Evolutionary conservation across 768 basidiomycete species (phyloP).

Genomic region (Russula ochroleuca): DNA sequence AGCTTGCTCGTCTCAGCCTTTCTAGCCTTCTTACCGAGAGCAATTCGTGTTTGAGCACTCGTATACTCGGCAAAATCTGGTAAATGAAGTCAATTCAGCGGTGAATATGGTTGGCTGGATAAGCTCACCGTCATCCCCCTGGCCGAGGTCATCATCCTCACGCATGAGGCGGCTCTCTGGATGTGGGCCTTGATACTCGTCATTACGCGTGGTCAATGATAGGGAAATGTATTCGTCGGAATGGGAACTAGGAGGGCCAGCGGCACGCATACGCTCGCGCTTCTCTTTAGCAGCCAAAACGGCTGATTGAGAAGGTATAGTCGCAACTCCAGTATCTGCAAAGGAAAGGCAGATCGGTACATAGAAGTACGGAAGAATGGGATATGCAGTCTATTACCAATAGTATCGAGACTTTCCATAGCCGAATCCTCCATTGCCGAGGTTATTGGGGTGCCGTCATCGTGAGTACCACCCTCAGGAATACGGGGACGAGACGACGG

Average conservation of each 20-base stretch:
- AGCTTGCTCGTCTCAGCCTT: slow-evolving; percentile 66
- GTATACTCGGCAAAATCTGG: slow-evolving; percentile 85
- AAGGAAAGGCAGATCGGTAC: slow-evolving; percentile 11
- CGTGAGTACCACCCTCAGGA: slow-evolving; percentile 39
- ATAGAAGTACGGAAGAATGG: slow-evolving; percentile 31
- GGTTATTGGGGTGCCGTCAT: slow-evolving; percentile 47
- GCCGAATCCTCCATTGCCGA: slow-evolving; percentile 33
- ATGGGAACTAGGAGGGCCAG: slow-evolving; percentile 36
- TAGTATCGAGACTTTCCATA: slow-evolving; percentile 5
- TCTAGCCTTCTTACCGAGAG: slow-evolving; percentile 75
- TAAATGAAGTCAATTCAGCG: slow-evolving; percentile 1
- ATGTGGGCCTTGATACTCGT: slow-evolving; percentile 66
- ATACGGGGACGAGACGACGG: slow-evolving; percentile 48
- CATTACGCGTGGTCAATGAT: slow-evolving; percentile 54
- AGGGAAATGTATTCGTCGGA: slow-evolving; percentile 76
- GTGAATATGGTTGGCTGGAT: not conserved
- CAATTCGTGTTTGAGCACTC: slow-evolving; percentile 80
- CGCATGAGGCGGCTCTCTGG: slow-evolving; percentile 77
- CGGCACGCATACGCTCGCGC: slow-evolving; percentile 60
- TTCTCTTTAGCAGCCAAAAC: slow-evolving; percentile 72
- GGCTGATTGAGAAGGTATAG: slow-evolving; percentile 66
- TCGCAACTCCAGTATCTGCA: slow-evolving; percentile 40
- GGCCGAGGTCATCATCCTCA: slow-evolving; percentile 85
- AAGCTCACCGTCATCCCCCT: slow-evolving; percentile 76
- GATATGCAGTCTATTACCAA: slow-evolving; percentile 3